Percentiles rank a stretch among this genome's conserved stretches.
phyloP scores from a whole-genome alignment of 495 filamentous ascomycete species.

The Venustampulla echinocandica region DNA sequence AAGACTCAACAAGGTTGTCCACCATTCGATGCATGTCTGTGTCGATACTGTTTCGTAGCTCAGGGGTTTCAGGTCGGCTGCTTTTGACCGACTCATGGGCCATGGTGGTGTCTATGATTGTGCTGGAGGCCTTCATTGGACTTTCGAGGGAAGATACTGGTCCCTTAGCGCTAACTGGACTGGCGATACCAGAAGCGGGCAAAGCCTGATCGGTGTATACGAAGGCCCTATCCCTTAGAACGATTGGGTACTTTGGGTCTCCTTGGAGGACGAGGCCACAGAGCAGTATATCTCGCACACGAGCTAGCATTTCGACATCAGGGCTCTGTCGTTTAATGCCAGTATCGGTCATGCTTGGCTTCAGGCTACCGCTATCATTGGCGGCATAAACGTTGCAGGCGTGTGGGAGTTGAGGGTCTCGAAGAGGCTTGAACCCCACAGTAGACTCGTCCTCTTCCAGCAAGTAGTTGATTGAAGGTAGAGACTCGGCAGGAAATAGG shows the following conservation, averaged over 20 bases:
- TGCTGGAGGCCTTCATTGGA: neutral
- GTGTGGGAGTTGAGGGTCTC: constrained; percentile 29
- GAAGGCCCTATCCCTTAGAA: constrained; percentile 2
- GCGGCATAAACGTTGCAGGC: constrained; percentile 27
- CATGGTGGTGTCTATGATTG: no score
- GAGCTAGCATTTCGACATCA: constrained; percentile 62
- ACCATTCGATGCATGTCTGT: constrained; percentile 52
- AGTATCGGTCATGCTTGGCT: constrained; percentile 46
- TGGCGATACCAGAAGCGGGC: neutral
- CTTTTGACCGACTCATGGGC: no score
- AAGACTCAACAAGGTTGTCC: constrained; percentile 46
- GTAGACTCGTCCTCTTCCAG: constrained; percentile 71
- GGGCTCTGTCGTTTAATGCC: constrained; percentile 51
- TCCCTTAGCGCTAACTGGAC: neutral
- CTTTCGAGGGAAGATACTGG: neutral
- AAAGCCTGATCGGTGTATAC: constrained; percentile 12
- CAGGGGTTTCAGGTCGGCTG: no score
- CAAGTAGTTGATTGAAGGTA: constrained; percentile 56
- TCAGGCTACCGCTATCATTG: constrained; percentile 31
- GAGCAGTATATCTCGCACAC: constrained; percentile 58
- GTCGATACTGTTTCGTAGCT: constrained; percentile 29
- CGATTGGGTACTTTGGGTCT: constrained; percentile 8
- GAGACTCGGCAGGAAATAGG: constrained; percentile 47
- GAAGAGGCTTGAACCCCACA: constrained; percentile 63
- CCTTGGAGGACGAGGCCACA: constrained; percentile 52